Percentiles rank a stretch among this genome's conserved stretches.
phyloP scores from a whole-genome alignment of 371 early-diverging fungal genomes.

The Saksenaea oblongispora region DNA sequence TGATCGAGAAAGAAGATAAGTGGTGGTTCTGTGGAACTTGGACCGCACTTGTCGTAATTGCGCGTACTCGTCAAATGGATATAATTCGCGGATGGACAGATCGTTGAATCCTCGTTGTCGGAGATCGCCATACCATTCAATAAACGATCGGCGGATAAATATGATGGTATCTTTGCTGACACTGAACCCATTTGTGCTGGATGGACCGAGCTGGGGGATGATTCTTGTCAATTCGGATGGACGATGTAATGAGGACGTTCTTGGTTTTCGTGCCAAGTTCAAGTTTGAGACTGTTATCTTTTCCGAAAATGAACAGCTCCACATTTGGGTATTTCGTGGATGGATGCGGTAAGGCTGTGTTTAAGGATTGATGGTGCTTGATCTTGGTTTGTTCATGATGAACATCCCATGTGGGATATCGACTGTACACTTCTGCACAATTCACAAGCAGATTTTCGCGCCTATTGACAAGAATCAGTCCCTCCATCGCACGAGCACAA shows the following conservation, averaged over 20 bases:
- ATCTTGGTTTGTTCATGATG: constrained; percentile 12
- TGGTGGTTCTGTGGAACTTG: constrained; percentile 12
- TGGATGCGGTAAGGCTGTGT: constrained; percentile 12
- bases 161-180: constrained; percentile 15
- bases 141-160: constrained; percentile 15
- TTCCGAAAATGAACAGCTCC: constrained; percentile 14
- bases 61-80: constrained; percentile 16
- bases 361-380: constrained; percentile 11
- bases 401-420: constrained; percentile 10
- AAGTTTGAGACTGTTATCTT: constrained; percentile 19
- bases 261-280: constrained; percentile 24
- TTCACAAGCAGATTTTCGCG: constrained; percentile 7
- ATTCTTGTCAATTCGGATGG: constrained; percentile 17
- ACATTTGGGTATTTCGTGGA: constrained; percentile 13
- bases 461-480: constrained; percentile 11
- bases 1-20: constrained; percentile 11
- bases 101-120: constrained; percentile 16
- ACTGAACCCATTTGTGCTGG: constrained; percentile 22
- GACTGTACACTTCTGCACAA: constrained; percentile 21
- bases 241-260: constrained; percentile 25
- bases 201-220: constrained; percentile 19
- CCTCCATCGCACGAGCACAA: constrained; percentile 13
- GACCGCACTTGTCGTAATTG: constrained; percentile 14
- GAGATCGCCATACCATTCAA: constrained; percentile 18
- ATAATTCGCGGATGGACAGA: constrained; percentile 18